Evolutionary conservation across 2,329 filamentous ascomycete genomes (phyloP), one percentile per base, ranked within the genome.

Genomic region (Blastomyces emzantsi): DNA sequence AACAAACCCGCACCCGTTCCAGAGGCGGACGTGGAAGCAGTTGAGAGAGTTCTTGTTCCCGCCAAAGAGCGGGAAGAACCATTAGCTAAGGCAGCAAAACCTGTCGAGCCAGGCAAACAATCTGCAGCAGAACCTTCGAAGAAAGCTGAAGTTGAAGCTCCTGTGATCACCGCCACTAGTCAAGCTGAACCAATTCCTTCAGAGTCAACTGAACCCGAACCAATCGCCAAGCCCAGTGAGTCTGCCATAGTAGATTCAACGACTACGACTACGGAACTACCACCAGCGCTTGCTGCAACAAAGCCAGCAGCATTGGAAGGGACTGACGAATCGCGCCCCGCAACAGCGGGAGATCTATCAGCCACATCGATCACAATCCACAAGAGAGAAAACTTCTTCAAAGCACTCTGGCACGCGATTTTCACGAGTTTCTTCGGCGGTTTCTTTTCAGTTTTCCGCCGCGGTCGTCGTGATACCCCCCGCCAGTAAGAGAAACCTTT

Each of bases 401-500:
- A 73, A 67, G 71, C 71, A 61, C 69, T 78, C 64, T 71, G 76
- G 67, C 75, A 75, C 60, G 72, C 75, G 49, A 72, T 78, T 55
- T 77, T 77, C 70, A 70, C 71, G 58, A 73, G 71, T 65, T 75
- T 78, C 68, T 74, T 78, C 64, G 75, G 75, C 43, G 70, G 72
- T 36, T 66, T 78, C 39, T 77, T 78, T 67, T 68, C 73, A 30
- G 71, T 73, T 33, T 75, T 77, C 72, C 75, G 76, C 64, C 73
- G 75, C 57, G 70, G 73, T 61, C 70, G 67, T 62, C 72, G 70
- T 63, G 41, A 60, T 30, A 60, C n/a, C 4, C 61, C 69, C 60
- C 63, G 68, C 65, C 69, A 74, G 65, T 72, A 73, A 73, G 69
- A 57, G 60, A 52, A 36, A 33, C 49, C 57, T 55, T 63, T 61